Conservation (phyloP, 2,329 filamentous ascomycete species). For the Truncatella angustata region DNA sequence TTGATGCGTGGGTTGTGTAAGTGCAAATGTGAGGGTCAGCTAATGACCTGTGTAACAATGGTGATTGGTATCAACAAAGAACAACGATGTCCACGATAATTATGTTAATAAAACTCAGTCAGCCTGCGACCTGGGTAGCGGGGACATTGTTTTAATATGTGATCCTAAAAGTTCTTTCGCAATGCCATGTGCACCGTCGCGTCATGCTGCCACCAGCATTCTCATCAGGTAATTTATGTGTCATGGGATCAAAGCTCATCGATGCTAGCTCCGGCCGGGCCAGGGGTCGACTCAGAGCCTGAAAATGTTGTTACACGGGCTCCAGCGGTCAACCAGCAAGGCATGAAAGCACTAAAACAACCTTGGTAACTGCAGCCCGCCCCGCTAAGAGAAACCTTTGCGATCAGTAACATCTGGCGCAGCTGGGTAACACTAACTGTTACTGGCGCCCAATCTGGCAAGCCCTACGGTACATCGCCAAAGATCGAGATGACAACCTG, state of each 20-base stretch:
- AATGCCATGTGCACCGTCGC: constrained; percentile 12
- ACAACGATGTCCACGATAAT: too few relatives aligned
- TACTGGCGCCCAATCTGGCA: background rate
- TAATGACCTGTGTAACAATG: too few relatives aligned
- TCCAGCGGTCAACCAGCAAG: constrained; percentile 8
- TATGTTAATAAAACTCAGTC: background rate
- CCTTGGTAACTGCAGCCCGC: constrained; percentile 4
- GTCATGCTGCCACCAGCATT: constrained; percentile 18
- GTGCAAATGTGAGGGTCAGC: too few relatives aligned
- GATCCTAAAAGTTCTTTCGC: background rate
- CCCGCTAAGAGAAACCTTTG: background rate
- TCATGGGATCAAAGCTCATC: constrained; percentile 14
- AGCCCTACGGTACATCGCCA: background rate
- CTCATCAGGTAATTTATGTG: constrained; percentile 24
- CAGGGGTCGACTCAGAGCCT: constrained; percentile 5
- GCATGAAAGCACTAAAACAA: background rate
- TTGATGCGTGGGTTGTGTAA: too few relatives aligned
- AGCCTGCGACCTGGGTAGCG: background rate
- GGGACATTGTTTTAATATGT: constrained; percentile 5
- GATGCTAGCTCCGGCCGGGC: constrained; percentile 1
- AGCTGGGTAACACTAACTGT: background rate
- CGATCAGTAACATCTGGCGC: background rate
- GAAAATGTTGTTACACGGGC: background rate
- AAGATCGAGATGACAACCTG: background rate
- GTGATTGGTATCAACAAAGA: too few relatives aligned